phyloP scores from a whole-genome alignment of 257 asterid genomes.

The Scutellaria minor region DNA sequence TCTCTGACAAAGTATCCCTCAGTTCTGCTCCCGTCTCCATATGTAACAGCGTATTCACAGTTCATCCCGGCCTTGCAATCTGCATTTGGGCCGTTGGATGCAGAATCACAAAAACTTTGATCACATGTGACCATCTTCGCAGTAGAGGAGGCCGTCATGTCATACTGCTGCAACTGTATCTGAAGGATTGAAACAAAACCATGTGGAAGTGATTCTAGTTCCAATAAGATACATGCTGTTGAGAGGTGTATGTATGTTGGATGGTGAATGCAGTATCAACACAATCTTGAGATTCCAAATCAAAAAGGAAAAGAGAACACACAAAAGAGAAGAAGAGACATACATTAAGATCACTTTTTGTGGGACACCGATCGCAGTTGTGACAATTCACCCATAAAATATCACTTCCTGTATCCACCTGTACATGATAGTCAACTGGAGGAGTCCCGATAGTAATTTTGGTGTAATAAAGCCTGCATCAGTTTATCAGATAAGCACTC shows the following conservation, averaged over 20 bases:
- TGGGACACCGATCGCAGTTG: slow-evolving; percentile 80
- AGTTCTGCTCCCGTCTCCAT: slow-evolving; percentile 92
- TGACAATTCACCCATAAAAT: slow-evolving; percentile 95
- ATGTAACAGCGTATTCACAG: slow-evolving; percentile 80
- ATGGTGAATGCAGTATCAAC: background rate
- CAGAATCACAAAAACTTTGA: slow-evolving; percentile 73
- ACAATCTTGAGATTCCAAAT: slow-evolving; percentile 21
- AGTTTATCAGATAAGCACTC: slow-evolving; percentile 31
- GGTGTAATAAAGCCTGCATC: slow-evolving; percentile 89
- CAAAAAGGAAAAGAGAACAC: background rate
- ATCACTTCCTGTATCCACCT: slow-evolving; percentile 99
- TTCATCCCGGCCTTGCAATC: slow-evolving; percentile 75
- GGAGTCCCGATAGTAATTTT: slow-evolving; percentile 89
- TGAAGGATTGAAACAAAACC: slow-evolving; percentile 42
- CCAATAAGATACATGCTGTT: slow-evolving; percentile 17
- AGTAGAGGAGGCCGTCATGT: slow-evolving; percentile 73
- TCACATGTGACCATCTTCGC: slow-evolving; percentile 70
- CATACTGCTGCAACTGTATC: slow-evolving; percentile 79
- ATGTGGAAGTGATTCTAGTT: slow-evolving; percentile 22
- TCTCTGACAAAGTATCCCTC: slow-evolving; percentile 89
- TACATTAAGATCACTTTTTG: slow-evolving; percentile 82
- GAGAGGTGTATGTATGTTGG: background rate
- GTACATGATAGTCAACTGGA: slow-evolving; percentile 87
- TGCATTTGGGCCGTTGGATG: slow-evolving; percentile 51
- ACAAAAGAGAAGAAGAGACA: slow-evolving; percentile 24